Conservation (phyloP, 768 basidiomycete species). For the Neoboletus brunneissimus region DNA sequence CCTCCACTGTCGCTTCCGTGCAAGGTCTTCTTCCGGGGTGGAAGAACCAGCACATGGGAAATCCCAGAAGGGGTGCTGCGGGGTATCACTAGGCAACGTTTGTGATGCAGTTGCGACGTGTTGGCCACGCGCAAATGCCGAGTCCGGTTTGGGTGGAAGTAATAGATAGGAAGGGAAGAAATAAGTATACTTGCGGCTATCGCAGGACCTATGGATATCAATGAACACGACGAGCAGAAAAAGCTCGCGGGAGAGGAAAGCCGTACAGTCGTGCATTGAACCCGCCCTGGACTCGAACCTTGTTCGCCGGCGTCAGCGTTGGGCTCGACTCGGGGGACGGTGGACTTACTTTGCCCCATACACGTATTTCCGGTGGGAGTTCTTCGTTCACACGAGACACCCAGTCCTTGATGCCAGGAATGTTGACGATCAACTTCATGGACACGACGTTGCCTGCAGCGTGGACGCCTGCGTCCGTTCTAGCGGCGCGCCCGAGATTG, state of each 20-base stretch:
- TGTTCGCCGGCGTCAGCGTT: neutral
- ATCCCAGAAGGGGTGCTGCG: conserved; percentile 63
- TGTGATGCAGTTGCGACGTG: conserved; percentile 27
- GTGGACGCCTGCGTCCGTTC: conserved; percentile 97
- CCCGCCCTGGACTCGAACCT: conserved; percentile 74
- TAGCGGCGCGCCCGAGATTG: conserved; percentile 79
- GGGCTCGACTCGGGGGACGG: neutral
- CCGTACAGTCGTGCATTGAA: conserved; percentile 75
- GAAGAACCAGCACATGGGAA: conserved; percentile 34
- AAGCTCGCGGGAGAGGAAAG: neutral
- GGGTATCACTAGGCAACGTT: conserved; percentile 13
- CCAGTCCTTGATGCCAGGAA: conserved; percentile 71
- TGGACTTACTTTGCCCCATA: conserved; percentile 82
- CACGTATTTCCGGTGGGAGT: conserved; percentile 85
- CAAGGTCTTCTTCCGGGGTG: conserved; percentile 55
- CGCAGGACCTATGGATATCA: conserved; percentile 61
- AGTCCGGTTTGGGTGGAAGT: conserved; percentile 81
- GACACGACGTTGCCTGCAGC: conserved; percentile 94
- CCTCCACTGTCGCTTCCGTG: conserved; percentile 73
- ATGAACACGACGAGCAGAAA: conserved; percentile 3
- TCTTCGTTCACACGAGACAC: conserved; percentile 76
- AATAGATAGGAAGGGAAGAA: conserved; percentile 93
- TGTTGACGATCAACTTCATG: conserved; percentile 79
- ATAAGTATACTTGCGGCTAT: conserved; percentile 97
- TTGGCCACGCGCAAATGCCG: conserved; percentile 52